Conservation (phyloP, 768 basidiomycete species). For the Suillus decipiens region DNA sequence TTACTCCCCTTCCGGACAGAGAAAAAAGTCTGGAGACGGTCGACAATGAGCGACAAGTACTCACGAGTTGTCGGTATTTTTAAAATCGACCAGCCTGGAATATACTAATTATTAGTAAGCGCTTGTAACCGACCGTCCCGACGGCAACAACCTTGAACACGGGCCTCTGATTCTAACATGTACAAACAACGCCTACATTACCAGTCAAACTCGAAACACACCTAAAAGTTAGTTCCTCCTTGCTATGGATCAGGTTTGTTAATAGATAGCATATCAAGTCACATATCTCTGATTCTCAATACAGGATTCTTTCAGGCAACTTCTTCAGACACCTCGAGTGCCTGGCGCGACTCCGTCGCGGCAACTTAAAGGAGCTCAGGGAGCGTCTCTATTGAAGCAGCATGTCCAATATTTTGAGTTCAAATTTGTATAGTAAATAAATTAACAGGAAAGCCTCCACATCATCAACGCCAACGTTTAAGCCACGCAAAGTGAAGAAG, state of each 20-base stretch:
- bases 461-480: constrained; percentile 66
- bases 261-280: neutral
- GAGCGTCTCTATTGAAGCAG: constrained; percentile 2
- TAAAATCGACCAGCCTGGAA: neutral
- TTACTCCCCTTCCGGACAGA: neutral
- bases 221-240: neutral
- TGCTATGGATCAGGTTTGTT: constrained; percentile 31
- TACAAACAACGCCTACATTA: constrained; percentile 27
- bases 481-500: constrained; percentile 80
- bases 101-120: neutral
- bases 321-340: constrained; percentile 42
- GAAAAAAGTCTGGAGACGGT: neutral
- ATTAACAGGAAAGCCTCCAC: constrained; percentile 47
- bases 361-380: constrained; percentile 5
- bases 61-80: constrained; percentile 3
- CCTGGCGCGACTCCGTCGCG: constrained; percentile 6
- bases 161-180: constrained; percentile 29
- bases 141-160: constrained; percentile 10
- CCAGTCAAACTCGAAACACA: neutral
- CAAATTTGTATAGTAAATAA: neutral
- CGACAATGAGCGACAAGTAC: constrained; percentile 4
- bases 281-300: constrained; percentile 3
- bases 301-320: constrained; percentile 61
- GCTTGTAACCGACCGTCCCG: neutral
- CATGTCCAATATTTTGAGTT: neutral